Evolutionary conservation across 2,329 filamentous ascomycete genomes (phyloP).

Genomic region (Blastomyces parvus): DNA sequence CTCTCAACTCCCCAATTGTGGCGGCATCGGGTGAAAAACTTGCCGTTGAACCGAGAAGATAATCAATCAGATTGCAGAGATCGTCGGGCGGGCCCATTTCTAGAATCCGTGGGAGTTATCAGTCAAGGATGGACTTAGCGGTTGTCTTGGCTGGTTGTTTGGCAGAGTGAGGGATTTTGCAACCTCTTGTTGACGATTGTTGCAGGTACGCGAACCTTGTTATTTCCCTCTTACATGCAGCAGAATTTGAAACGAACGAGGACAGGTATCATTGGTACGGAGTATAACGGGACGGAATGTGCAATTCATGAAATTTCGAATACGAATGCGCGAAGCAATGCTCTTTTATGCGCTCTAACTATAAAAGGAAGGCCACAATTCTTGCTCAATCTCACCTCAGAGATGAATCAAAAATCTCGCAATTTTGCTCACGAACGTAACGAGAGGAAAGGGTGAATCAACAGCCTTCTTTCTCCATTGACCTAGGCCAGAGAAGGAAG

Average conservation of each 20-base stretch:
- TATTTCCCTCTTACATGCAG: background rate
- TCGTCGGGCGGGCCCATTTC: background rate
- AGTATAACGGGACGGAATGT: background rate
- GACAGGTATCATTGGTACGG: too few species aligned
- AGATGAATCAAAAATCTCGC: background rate
- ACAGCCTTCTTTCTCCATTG: background rate
- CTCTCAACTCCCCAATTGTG: background rate
- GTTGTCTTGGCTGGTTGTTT: background rate
- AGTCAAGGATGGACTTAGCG: background rate
- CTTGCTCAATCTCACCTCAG: background rate
- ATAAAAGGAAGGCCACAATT: background rate
- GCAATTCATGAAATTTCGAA: background rate
- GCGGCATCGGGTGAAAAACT: background rate
- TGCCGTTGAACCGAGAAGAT: background rate
- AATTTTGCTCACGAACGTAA: background rate
- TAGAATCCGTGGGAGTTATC: background rate
- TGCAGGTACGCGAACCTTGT: background rate
- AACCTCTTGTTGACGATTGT: background rate
- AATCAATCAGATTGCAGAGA: background rate
- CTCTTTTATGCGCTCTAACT: background rate
- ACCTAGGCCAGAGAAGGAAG: background rate
- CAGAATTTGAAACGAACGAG: background rate
- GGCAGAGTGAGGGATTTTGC: background rate
- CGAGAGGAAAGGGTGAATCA: background rate
- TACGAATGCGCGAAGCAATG: background rate